Percentiles rank a stretch among this genome's conserved stretches.
These are phyloP conservation scores for Zymoseptoria pseudotritici DNA, from an alignment of 2,329 filamentous ascomycete genomes.

Conservation along the genomic window DNA sequence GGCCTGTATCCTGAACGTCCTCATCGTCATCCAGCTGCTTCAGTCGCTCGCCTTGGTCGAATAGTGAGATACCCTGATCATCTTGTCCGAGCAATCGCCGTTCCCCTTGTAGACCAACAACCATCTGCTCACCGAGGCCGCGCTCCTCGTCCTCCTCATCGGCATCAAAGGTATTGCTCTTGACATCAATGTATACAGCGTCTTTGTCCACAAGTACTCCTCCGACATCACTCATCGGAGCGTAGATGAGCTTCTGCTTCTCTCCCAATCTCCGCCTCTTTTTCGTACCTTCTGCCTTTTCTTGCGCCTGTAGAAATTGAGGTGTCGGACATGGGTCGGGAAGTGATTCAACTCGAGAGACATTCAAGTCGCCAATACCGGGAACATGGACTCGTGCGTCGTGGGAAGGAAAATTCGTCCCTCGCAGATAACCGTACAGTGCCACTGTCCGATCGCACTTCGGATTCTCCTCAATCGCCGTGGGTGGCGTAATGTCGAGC, in stretches of 20 bases:
- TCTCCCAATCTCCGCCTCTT: conserved; percentile 77
- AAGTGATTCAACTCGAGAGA: conserved; percentile 74
- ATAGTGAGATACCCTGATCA: conserved; percentile 76
- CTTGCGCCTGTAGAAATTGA: conserved; percentile 76
- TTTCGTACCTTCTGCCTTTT: conserved; percentile 76
- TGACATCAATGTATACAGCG: conserved; percentile 80
- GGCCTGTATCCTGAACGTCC: conserved; percentile 31
- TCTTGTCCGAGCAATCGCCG: conserved; percentile 74
- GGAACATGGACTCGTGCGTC: conserved; percentile 87
- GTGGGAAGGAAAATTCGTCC: conserved; percentile 83
- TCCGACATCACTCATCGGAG: conserved; percentile 96
- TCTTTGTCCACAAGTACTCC: conserved; percentile 95
- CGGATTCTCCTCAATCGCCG: conserved; percentile 75
- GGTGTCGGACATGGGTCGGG: conserved; percentile 96
- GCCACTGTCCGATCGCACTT: conserved; percentile 89
- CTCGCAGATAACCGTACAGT: conserved; percentile 85
- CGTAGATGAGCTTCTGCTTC: conserved; percentile 93
- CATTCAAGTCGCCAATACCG: conserved; percentile 80
- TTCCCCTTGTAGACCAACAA: conserved; percentile 80
- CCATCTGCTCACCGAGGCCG: conserved; percentile 91
- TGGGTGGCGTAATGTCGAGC: conserved; percentile 89
- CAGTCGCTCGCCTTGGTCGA: conserved; percentile 67
- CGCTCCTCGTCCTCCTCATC: conserved; percentile 61
- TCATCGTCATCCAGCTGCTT: conserved; percentile 47
- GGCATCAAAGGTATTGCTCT: conserved; percentile 62